Conservation (phyloP, 768 basidiomycete species). For the Mycena venus region DNA sequence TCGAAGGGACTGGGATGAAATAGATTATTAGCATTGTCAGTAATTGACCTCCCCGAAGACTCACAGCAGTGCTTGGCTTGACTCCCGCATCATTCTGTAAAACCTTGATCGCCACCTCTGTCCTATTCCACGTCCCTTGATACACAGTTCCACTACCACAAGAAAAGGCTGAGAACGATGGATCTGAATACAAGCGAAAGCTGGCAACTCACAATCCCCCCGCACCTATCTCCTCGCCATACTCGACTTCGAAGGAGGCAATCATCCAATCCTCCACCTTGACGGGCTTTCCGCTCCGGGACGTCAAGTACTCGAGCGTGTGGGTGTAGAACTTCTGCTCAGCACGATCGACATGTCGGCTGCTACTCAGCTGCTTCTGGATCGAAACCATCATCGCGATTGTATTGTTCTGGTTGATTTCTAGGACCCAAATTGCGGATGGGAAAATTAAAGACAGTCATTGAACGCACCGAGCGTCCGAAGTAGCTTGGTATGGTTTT, state of each 20-base stretch:
- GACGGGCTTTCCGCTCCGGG: too few species aligned
- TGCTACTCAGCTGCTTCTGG: slow-evolving; percentile 13
- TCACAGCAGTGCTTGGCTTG: slow-evolving; percentile 11
- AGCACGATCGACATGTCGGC: not conserved
- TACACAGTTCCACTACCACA: slow-evolving; percentile 26
- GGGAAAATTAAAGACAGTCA: not conserved
- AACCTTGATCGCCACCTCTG: too few species aligned
- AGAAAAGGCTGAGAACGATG: not conserved
- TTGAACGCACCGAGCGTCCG: slow-evolving; percentile 1
- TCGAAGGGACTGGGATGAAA: too few species aligned
- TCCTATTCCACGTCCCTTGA: slow-evolving; percentile 33
- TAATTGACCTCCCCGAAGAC: not conserved
- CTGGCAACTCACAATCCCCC: slow-evolving; percentile 29
- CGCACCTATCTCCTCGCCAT: slow-evolving; percentile 24
- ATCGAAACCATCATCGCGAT: slow-evolving; percentile 32
- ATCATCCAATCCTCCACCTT: too few species aligned
- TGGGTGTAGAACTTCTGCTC: slow-evolving; percentile 28
- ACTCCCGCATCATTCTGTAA: too few species aligned
- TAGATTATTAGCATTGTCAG: too few species aligned
- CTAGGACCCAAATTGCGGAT: not conserved
- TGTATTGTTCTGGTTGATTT: slow-evolving; percentile 26
- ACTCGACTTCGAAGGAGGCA: slow-evolving; percentile 32
- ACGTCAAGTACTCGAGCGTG: slow-evolving; percentile 18
- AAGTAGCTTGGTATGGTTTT: slow-evolving; percentile 2
- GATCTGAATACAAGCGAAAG: not conserved